Evolutionary conservation across 306 rosid genomes (phyloP), one percentile per base, ranked within the genome.

Genomic region (Aeschynomene evenia): DNA sequence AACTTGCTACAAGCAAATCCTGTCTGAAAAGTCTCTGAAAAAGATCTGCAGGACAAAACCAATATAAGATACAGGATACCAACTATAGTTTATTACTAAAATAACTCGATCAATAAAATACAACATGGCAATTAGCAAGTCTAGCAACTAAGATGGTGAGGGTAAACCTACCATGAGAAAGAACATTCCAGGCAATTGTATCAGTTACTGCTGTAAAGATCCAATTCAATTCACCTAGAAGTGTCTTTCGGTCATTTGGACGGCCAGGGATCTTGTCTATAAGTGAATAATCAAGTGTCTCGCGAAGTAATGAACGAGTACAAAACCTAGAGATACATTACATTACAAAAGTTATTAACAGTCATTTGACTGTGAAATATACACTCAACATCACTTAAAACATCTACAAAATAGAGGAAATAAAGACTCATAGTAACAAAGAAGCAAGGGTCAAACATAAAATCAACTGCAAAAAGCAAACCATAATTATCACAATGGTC

Each of bases 101-200:
- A 60, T 64, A 18, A 50, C 11, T 15, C 37, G 54, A 33, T 46
- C 70, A 43, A 72, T 37, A 56, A 56, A 60, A 63, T 36, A 55
- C 2, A 45, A 26, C 29, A 13, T 9, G 9, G 55, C 28, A 63
- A 80, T 23, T 66, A 54, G 64, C 6, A 37, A 19, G 53, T 14
- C 24, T 46, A 51, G 45, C 6, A 24, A 39, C 28, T 15, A 55
- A 5, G 14, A 57, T 51, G n/a, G 21, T 12, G 70, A 63, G 53
- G 76, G 19, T 34, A 56, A 59, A 74, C 67, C 39, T 81, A 95
- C 99, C 99, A 71, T 86, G 96, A 42, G 99, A 97, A 63, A 95
- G 96, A 82, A 91, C 97, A 70, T 95, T 95, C 99, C 99, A 95
- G 14, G 99, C 99, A 82, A 95, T 91, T 4, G 99, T 95, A 77